These are phyloP conservation scores for Cryptococcus sp. DNA, from an alignment of 1,284 basidiomycete genomes.

Conservation along the genomic window DNA sequence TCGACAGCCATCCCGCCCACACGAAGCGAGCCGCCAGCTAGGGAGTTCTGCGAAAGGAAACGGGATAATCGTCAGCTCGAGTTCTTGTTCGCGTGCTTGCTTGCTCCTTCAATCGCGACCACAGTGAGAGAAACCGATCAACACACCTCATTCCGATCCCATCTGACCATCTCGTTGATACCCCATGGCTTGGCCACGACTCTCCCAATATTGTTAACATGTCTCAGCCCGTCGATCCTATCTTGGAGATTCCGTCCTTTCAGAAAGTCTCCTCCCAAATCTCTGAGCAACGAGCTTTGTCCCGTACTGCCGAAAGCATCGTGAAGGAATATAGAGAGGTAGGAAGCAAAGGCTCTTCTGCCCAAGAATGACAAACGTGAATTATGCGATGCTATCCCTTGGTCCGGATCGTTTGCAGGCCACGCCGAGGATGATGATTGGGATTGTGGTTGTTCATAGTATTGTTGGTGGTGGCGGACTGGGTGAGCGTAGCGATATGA, in stretches of 20 bases:
- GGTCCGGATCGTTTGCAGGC: constrained; percentile 5
- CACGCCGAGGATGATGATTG: neutral
- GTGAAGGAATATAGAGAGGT: constrained; percentile 49
- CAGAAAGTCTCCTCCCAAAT: constrained; percentile 29
- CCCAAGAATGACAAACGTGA: constrained; percentile 48
- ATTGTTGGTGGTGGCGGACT: constrained; percentile 18
- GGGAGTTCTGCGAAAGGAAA: constrained; percentile 24
- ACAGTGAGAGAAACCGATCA: neutral
- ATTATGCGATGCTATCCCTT: constrained; percentile 39
- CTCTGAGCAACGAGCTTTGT: neutral
- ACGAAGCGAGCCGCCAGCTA: constrained; percentile 21
- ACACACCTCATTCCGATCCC: constrained; percentile 49
- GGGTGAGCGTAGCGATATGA: constrained; percentile 46
- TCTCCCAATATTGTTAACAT: constrained; percentile 44
- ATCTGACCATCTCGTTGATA: constrained; percentile 44
- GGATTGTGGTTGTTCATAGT: neutral
- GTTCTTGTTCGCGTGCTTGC: neutral
- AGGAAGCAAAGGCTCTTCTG: constrained; percentile 44
- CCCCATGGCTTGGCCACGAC: constrained; percentile 42
- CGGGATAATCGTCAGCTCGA: neutral
- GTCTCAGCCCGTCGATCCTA: constrained; percentile 39
- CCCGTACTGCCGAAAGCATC: constrained; percentile 17
- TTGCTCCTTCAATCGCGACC: neutral
- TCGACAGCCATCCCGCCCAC: constrained; percentile 47
- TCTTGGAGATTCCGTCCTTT: constrained; percentile 30